Evolutionary conservation across 768 basidiomycete species (phyloP).

Genomic region (Xanthoconium purpureum): DNA sequence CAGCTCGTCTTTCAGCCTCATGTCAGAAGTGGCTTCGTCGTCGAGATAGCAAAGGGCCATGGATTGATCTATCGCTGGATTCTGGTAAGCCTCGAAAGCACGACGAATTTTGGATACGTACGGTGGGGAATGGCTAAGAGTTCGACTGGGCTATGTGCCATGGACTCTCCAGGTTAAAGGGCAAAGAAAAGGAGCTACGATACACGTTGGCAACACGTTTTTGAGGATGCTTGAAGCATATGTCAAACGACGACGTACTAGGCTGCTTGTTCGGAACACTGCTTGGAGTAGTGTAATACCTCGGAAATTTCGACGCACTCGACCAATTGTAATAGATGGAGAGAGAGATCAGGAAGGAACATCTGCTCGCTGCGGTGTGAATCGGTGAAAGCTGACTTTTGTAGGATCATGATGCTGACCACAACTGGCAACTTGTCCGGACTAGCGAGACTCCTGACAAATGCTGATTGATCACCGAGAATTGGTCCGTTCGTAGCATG

Average conservation of each 20-base stretch:
- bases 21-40: slow-evolving; percentile 11
- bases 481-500: no score
- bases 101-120: slow-evolving; percentile 12
- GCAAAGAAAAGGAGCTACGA: slow-evolving; percentile 13
- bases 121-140: slow-evolving; percentile 19
- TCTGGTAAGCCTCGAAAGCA: slow-evolving; percentile 3
- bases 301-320: slow-evolving; percentile 21
- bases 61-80: slow-evolving; percentile 6
- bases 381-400: slow-evolving; percentile 9
- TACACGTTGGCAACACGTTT: slow-evolving; percentile 33
- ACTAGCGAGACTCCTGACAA: neutral
- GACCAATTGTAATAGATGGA: slow-evolving; percentile 8
- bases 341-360: neutral
- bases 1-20: slow-evolving; percentile 21
- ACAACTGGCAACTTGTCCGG: neutral
- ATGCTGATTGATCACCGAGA: neutral
- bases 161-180: slow-evolving; percentile 26
- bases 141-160: slow-evolving; percentile 22
- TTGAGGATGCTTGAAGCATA: slow-evolving; percentile 12
- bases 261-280: slow-evolving; percentile 18
- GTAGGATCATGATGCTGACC: slow-evolving; percentile 1
- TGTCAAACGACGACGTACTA: slow-evolving; percentile 19
- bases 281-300: slow-evolving; percentile 9
- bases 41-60: slow-evolving; percentile 28
- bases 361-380: slow-evolving; percentile 1